Conservation (phyloP, 2,329 filamentous ascomycete species). For the Lecanoromycetidae sp. region DNA sequence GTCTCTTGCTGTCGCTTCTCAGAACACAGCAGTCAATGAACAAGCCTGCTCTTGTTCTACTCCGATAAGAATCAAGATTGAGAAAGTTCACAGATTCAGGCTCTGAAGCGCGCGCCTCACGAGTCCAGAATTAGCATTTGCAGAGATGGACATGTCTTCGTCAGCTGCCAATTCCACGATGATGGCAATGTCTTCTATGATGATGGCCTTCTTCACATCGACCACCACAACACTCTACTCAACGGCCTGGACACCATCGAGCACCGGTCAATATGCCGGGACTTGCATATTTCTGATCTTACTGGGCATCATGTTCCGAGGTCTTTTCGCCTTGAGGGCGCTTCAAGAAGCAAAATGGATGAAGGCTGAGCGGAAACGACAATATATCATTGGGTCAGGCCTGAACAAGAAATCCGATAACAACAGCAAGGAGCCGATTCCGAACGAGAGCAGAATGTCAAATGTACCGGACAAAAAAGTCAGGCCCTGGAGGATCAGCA, state of each 20-base stretch:
- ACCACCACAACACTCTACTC: slow-evolving; percentile 55
- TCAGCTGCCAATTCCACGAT: background rate
- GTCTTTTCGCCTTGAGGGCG: slow-evolving; percentile 57
- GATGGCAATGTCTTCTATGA: slow-evolving; percentile 29
- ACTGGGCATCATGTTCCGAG: slow-evolving; percentile 58
- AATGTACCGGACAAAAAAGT: slow-evolving; percentile 18
- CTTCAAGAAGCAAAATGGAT: slow-evolving; percentile 52
- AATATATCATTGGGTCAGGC: slow-evolving; percentile 64
- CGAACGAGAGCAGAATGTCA: background rate
- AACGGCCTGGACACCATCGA: slow-evolving; percentile 58
- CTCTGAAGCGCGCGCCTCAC: too few relatives aligned
- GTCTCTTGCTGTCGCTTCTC: too few relatives aligned
- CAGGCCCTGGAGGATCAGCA: slow-evolving; percentile 68
- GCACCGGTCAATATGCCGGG: slow-evolving; percentile 62
- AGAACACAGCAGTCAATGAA: too few relatives aligned
- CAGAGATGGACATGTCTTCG: background rate
- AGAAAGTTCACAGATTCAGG: too few relatives aligned
- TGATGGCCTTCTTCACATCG: slow-evolving; percentile 52
- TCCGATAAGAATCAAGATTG: too few relatives aligned
- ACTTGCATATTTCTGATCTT: slow-evolving; percentile 85
- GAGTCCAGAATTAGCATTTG: too few relatives aligned
- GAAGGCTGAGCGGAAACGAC: slow-evolving; percentile 57
- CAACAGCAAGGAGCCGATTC: background rate
- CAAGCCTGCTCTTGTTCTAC: too few relatives aligned
- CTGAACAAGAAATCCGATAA: background rate